A percentile compares a stretch with the other conserved stretches of the same genome.
phyloP scores from a whole-genome alignment of 352 stramenopile genomes.

The Phytophthora pinifolia region DNA sequence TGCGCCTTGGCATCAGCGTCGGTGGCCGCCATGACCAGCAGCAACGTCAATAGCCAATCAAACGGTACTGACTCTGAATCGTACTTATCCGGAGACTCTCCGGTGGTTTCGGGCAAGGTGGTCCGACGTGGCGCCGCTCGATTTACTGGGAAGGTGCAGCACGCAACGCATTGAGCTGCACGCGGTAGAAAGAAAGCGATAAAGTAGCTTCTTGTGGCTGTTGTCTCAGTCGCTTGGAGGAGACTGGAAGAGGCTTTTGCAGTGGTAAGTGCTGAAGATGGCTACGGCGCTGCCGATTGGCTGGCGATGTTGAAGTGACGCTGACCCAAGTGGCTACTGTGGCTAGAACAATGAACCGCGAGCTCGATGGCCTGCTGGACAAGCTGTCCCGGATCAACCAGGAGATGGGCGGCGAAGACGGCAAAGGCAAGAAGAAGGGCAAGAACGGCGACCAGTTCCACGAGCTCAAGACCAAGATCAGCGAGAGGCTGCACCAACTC shows the following conservation, averaged over 20 bases:
- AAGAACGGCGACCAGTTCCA: slow-evolving; percentile 75
- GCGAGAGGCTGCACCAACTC: slow-evolving; percentile 71
- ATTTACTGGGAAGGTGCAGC: slow-evolving; percentile 29
- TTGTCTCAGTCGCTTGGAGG: not conserved
- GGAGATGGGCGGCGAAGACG: slow-evolving; percentile 76
- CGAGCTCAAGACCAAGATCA: slow-evolving; percentile 79
- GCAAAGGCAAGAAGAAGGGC: slow-evolving; percentile 67
- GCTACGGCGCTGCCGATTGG: slow-evolving; percentile 24
- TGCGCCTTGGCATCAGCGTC: slow-evolving; percentile 35
- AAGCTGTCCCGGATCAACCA: slow-evolving; percentile 78
- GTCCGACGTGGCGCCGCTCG: slow-evolving; percentile 4
- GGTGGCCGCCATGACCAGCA: slow-evolving; percentile 5
- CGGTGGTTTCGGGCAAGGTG: slow-evolving; percentile 16
- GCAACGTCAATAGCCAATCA: slow-evolving; percentile 21
- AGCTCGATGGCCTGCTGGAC: slow-evolving; percentile 76
- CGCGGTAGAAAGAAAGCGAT: not conserved
- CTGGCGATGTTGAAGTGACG: slow-evolving; percentile 32
- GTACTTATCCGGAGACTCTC: slow-evolving; percentile 19
- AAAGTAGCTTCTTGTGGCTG: not conserved
- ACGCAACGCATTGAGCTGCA: slow-evolving; percentile 5
- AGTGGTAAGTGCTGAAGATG: slow-evolving; percentile 12
- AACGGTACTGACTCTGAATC: slow-evolving; percentile 7
- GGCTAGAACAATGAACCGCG: slow-evolving; percentile 59
- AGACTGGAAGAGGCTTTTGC: slow-evolving; percentile 8
- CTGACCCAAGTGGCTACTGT: slow-evolving; percentile 22